These are phyloP conservation scores for Phlyctochytrium bullatum DNA, from an alignment of 192 early-diverging fungal genomes.

Conservation along the genomic window DNA sequence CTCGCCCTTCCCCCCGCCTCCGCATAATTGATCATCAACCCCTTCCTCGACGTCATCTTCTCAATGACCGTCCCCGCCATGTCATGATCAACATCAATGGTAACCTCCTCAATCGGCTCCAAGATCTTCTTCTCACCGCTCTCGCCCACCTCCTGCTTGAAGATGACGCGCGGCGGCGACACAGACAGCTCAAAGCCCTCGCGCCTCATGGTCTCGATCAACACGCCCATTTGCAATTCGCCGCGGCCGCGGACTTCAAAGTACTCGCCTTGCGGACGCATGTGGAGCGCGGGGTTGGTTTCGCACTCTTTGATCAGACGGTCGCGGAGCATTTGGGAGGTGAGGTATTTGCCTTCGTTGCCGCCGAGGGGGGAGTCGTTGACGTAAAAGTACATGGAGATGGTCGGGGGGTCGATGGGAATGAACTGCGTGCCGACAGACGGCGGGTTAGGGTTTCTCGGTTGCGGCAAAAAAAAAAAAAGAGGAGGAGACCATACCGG, in stretches of 20 bases:
- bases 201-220: conserved; percentile 87
- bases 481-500: conserved; percentile 29
- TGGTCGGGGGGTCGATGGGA: conserved; percentile 81
- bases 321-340: conserved; percentile 75
- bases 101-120: conserved; percentile 83
- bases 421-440: conserved; percentile 39
- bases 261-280: conserved; percentile 49
- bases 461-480: neutral
- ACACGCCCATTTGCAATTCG: conserved; percentile 83
- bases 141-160: conserved; percentile 48
- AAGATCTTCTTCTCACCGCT: conserved; percentile 55
- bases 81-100: conserved; percentile 72
- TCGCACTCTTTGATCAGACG: conserved; percentile 73
- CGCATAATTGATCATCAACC: conserved; percentile 69
- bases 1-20: conserved; percentile 68
- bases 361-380: conserved; percentile 86
- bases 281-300: conserved; percentile 77
- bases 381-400: conserved; percentile 81
- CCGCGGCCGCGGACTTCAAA: conserved; percentile 85
- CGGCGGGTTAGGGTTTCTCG: neutral
- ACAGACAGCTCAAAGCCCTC: conserved; percentile 86
- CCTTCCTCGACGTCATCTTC: conserved; percentile 80
- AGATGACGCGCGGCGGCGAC: conserved; percentile 78
- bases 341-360: conserved; percentile 72
- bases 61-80: conserved; percentile 76